Evolutionary conservation across 2,329 filamentous ascomycete species (phyloP), one percentile per base, ranked within the genome.

Genomic region (Magnaporthiopsis poae): DNA sequence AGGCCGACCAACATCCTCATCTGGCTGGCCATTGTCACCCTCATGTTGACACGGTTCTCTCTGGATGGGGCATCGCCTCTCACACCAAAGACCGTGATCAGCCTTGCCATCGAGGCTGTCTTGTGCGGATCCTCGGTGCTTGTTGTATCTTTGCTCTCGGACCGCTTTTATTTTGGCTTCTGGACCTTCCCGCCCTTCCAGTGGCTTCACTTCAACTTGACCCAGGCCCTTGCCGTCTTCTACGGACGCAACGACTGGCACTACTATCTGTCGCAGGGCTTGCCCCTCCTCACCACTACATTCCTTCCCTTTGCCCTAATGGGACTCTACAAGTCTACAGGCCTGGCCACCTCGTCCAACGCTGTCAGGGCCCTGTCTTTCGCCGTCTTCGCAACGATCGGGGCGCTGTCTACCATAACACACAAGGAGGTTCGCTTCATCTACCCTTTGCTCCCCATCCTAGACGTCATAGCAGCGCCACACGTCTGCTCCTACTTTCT

Each of bases 381-480:
- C 36, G 80, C 86, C 9, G 81, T 89, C 60, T 69, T 88, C 66
- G 76, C 86, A 36, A 90, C 88, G 67, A 78, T 90, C 12, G 74
- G 79, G 1, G 76, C 81, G 2, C 83, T 98, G 46, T 96, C 91
- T 1, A 74, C 90, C 62, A 90, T 98, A 70, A 88, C 92, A 1
- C 95, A 99, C 79, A 99, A 99, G 76, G 95, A 99, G 81, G 91
- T 96, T 71, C 91, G 95, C 73, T 99, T 99, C 80, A 90, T 98
- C 71, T 96, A 96, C 73, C 94, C 95, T 0, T 84, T 99, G 25
- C 84, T 98, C 1, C 94, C 95, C 1, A 84, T 88, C n/a, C 83
- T 99, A 8, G 91, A 95, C 74, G 80, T 96, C 69, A 80, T 98
- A 59, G 86, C 90, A 1, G 91, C 92, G 0, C 84, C 86, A 0